Evolutionary conservation across 768 basidiomycete species (phyloP), one percentile per base, ranked within the genome.

Genomic region (Artomyces pyxidatus): DNA sequence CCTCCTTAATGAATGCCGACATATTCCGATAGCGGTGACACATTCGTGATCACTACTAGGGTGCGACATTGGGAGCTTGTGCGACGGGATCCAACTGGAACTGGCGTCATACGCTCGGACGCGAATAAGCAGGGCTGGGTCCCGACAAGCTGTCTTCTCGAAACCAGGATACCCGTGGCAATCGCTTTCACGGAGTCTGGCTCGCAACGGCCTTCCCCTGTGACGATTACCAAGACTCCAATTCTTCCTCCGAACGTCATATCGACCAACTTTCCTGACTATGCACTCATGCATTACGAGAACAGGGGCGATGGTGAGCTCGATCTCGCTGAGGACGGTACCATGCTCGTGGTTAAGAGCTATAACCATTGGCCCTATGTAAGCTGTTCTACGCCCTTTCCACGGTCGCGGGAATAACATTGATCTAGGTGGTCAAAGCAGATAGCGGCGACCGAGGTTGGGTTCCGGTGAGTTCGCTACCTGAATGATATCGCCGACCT

Each of bases 1-100:
- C n/a, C n/a, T n/a, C n/a, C n/a, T n/a, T n/a, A n/a, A n/a, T n/a
- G n/a, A n/a, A n/a, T n/a, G n/a, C n/a, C n/a, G n/a, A 49, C 19
- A 47, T 42, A 22, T 12, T 48, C 48, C 47, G 37, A 3, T 51
- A 94, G 91, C 14, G 92, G 91, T 35, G 90, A 94, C 60, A 92
- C 92, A 1, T 97, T 93, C 67, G 81, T 95, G 54, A 94, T 97
- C 54, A 70, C 92, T 35, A 89, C 89, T 46, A 82, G 94, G 45
- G 85, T 93, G n/a, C 84, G 94, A 48, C 95, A 96, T 1, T 99
- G 96, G 96, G 98, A 94, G 92, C 88, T 97, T 27, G 96, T 98
- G 4, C 94, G 98, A 62, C 83, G 88, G 28, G 96, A 99, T 65
- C 87, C 87, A 26, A 81, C 80, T 29, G 93, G 93, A 4, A 76